These are phyloP conservation scores for Hansenula anomala DNA, from an alignment of 1,139 yeast genomes.

Conservation along the genomic window DNA sequence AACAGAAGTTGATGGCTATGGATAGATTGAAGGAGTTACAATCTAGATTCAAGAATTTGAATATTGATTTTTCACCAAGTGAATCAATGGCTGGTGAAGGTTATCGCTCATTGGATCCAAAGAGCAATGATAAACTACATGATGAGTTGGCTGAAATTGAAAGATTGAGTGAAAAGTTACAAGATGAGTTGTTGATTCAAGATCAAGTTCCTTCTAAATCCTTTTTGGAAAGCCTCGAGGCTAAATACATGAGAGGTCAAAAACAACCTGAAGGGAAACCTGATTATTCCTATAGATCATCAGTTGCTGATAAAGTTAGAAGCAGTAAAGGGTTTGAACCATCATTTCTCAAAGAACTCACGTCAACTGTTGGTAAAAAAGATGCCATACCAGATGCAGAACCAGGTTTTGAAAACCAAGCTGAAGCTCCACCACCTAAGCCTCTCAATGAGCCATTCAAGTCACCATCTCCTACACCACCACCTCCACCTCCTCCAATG, in stretches of 20 bases:
- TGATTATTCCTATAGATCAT: constrained; percentile 17
- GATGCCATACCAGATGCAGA: constrained; percentile 13
- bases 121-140: constrained; percentile 11
- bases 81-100: constrained; percentile 1
- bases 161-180: constrained; percentile 15
- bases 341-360: constrained; percentile 52
- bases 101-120: constrained; percentile 24
- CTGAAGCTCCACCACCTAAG: too few species aligned
- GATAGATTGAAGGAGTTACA: constrained; percentile 64
- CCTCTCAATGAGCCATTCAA: constrained; percentile 21
- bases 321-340: constrained; percentile 41
- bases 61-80: constrained; percentile 40
- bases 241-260: constrained; percentile 47
- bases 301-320: constrained; percentile 26
- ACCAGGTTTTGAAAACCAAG: neutral
- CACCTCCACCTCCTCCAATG: constrained; percentile 29
- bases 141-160: constrained; percentile 23
- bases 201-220: constrained; percentile 20
- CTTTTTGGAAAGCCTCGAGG: constrained; percentile 34
- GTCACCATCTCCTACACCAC: constrained; percentile 25
- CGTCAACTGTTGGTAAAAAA: constrained; percentile 39
- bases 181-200: constrained; percentile 10
- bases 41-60: constrained; percentile 53
- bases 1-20: constrained; percentile 59
- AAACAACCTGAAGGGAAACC: constrained; percentile 20